phyloP scores from a whole-genome alignment of 169 alveolate genomes.

The Eimeria falciformis region DNA sequence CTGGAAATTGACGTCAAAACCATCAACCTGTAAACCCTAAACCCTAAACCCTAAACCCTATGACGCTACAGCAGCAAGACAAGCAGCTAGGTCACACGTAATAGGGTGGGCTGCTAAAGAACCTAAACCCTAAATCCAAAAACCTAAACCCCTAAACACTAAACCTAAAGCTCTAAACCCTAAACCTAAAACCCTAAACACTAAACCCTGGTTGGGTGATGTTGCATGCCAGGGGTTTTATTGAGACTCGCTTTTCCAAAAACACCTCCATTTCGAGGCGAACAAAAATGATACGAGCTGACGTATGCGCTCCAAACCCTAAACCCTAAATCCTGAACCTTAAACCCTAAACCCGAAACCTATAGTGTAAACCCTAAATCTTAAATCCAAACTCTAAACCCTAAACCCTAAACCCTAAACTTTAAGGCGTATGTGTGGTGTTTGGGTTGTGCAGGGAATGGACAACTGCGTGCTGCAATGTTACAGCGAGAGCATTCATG shows the following conservation, averaged over 20 bases:
- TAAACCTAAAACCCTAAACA: slow-evolving; percentile 5
- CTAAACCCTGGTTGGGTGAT: background rate
- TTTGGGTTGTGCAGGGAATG: slow-evolving; percentile 21
- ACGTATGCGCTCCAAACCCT: slow-evolving; percentile 36
- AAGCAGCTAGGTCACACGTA: too few species aligned
- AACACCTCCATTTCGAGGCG: slow-evolving; percentile 63
- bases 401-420: background rate
- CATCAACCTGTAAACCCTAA: slow-evolving; percentile 48
- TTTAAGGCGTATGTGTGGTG: background rate
- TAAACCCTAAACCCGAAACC: slow-evolving; percentile 12
- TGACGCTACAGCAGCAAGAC: too few species aligned
- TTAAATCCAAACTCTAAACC: background rate
- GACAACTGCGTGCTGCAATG: slow-evolving; percentile 53
- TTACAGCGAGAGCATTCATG: slow-evolving; percentile 59
- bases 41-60: slow-evolving; percentile 12
- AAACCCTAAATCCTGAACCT: slow-evolving; percentile 17
- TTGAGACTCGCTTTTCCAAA: slow-evolving; percentile 71
- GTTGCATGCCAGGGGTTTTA: slow-evolving; percentile 35
- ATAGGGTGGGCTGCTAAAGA: background rate
- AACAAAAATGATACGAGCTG: slow-evolving; percentile 70
- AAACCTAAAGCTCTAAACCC: background rate
- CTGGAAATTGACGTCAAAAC: slow-evolving; percentile 24
- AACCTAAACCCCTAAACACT: slow-evolving; percentile 21
- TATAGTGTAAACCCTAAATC: background rate
- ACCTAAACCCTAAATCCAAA: slow-evolving; percentile 18